Conservation (phyloP, 176 grass and related monocot species). For the Paspalum vaginatum region DNA sequence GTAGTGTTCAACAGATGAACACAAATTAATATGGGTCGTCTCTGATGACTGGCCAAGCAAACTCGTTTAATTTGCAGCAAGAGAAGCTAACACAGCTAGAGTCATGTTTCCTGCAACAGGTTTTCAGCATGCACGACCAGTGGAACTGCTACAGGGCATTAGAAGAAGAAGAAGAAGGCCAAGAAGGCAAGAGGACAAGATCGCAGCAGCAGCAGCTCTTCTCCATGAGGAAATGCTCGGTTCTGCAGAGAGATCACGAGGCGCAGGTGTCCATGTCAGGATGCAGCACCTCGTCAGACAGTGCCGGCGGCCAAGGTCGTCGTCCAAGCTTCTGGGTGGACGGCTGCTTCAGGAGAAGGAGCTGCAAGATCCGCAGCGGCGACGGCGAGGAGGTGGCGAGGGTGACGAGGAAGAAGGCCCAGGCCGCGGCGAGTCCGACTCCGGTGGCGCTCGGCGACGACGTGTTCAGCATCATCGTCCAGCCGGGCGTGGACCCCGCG, state of each 20-base stretch:
- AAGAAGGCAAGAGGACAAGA: background rate
- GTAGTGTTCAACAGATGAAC: background rate
- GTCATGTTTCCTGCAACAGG: constrained; percentile 25
- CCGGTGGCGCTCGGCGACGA: constrained; percentile 59
- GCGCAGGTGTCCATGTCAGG: constrained; percentile 65
- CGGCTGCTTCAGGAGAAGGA: constrained; percentile 78
- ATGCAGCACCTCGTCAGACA: background rate
- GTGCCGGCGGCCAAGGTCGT: background rate
- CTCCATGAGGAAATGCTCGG: constrained; percentile 45
- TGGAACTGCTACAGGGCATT: constrained; percentile 72
- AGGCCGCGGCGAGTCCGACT: background rate
- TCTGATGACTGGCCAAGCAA: background rate
- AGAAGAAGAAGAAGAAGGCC: constrained; percentile 42
- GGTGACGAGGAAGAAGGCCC: constrained; percentile 57
- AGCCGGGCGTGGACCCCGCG: constrained; percentile 42
- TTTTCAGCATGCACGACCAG: constrained; percentile 81
- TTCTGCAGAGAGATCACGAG: constrained; percentile 20
- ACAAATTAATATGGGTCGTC: background rate
- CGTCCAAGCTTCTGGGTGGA: constrained; percentile 48
- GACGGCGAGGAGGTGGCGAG: constrained; percentile 69
- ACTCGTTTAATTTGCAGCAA: background rate
- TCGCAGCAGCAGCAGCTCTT: constrained; percentile 31
- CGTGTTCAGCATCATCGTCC: constrained; percentile 75
- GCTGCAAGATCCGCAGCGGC: constrained; percentile 58
- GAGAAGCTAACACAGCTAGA: background rate